Conservation (phyloP, 805 yeast species). For the Blastobotrys terrestris region DNA sequence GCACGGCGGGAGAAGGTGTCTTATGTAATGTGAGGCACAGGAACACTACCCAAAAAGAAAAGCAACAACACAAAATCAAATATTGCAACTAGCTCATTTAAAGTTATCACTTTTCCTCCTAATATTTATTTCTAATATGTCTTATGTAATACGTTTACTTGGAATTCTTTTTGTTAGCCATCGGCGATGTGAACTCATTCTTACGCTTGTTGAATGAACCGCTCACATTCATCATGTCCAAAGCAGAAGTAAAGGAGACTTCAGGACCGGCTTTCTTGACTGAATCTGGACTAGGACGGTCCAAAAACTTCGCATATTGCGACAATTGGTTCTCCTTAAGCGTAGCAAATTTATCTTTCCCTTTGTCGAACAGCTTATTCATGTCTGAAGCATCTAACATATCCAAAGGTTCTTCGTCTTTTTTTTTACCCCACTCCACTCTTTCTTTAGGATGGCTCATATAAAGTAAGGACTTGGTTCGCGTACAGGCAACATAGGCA, state of each 20-base stretch:
- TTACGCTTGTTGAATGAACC: not conserved
- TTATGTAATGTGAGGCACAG: no score
- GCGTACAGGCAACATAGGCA: constrained; percentile 80
- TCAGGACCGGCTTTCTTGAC: not conserved
- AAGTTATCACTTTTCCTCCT: no score
- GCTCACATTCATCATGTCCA: not conserved
- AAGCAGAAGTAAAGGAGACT: not conserved
- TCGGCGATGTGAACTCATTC: not conserved
- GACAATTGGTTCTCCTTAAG: not conserved
- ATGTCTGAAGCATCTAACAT: not conserved
- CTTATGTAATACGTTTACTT: not conserved
- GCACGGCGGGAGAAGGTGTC: no score
- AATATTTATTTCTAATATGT: not conserved
- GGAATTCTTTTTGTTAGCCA: not conserved
- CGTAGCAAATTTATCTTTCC: not conserved
- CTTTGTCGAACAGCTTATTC: not conserved
- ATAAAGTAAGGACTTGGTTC: constrained; percentile 61
- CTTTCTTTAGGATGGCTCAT: constrained; percentile 23
- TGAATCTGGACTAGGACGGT: not conserved
- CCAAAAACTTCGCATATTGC: not conserved
- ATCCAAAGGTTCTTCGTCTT: not conserved
- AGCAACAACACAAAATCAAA: not conserved
- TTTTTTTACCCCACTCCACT: not conserved
- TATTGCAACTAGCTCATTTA: no score
- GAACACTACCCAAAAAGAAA: no score